Evolutionary conservation across 108 stramenopile genomes (phyloP).

Genomic region (Stephanodiscus triporus): DNA sequence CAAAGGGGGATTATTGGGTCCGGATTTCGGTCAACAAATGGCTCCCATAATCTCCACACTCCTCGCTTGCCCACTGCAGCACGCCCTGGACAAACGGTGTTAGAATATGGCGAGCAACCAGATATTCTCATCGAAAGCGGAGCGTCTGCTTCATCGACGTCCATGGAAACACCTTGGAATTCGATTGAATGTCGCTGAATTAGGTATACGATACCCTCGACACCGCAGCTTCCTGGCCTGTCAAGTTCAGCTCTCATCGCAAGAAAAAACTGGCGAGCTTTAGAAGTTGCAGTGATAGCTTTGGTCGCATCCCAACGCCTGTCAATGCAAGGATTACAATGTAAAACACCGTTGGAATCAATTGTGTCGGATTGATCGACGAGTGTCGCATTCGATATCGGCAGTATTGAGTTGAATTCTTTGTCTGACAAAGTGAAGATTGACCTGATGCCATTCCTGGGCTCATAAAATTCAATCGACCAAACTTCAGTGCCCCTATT

Average conservation of each 20-base stretch:
- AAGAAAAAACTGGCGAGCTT: conserved; percentile 9
- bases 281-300: neutral
- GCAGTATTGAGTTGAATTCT: conserved; percentile 23
- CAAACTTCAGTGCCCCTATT: conserved; percentile 2
- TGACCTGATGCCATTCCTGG: conserved; percentile 17
- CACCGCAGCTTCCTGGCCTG: neutral
- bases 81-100: conserved; percentile 39
- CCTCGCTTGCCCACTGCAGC: conserved; percentile 24
- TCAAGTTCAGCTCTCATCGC: conserved; percentile 12
- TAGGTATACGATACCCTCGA: conserved; percentile 4
- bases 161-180: neutral
- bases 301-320: neutral
- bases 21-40: conserved; percentile 8
- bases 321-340: conserved; percentile 25
- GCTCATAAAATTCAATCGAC: conserved; percentile 34
- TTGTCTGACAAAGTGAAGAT: conserved; percentile 7
- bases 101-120: conserved; percentile 28
- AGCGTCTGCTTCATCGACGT: conserved; percentile 1
- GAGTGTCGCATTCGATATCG: neutral
- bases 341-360: conserved; percentile 4
- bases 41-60: conserved; percentile 32
- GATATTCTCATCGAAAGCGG: conserved; percentile 44
- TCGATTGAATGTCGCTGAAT: neutral
- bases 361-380: conserved; percentile 15
- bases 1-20: conserved; percentile 22